phyloP scores from a whole-genome alignment of 2,329 filamentous ascomycete species.

The Fusarium sp. region DNA sequence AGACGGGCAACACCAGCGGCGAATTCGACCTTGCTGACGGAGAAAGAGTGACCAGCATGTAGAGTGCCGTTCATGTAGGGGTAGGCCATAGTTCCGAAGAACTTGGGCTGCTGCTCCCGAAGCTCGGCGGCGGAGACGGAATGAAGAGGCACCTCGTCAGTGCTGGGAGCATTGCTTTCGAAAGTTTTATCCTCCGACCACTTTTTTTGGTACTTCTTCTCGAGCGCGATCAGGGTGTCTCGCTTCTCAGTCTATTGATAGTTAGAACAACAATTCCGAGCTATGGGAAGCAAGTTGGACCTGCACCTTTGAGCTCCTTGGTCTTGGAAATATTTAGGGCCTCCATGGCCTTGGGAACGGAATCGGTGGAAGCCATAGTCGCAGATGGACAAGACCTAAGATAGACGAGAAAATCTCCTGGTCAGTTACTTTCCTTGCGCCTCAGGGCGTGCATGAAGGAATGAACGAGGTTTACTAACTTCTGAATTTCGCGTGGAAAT shows the following conservation, averaged over 20 bases:
- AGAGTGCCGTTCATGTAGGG: conserved; percentile 88
- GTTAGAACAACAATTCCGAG: conserved; percentile 24
- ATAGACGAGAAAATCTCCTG: neutral
- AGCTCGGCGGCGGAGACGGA: conserved; percentile 80
- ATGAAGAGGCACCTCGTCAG: conserved; percentile 80
- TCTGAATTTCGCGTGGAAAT: conserved; percentile 46
- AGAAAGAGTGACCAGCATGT: conserved; percentile 94
- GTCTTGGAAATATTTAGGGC: conserved; percentile 68
- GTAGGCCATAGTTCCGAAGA: conserved; percentile 74
- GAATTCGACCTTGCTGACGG: conserved; percentile 93
- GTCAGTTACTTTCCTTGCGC: conserved; percentile 20
- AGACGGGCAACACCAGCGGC: conserved; percentile 87
- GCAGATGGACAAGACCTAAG: conserved; percentile 49
- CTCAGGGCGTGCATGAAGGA: neutral
- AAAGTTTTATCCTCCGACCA: conserved; percentile 71
- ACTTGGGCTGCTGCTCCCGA: conserved; percentile 87
- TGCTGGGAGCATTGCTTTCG: conserved; percentile 85
- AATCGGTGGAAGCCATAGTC: conserved; percentile 59
- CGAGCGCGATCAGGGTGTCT: conserved; percentile 82
- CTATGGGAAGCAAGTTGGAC: conserved; percentile 43
- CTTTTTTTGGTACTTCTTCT: conserved; percentile 92
- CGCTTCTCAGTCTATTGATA: conserved; percentile 81
- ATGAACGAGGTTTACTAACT: conserved; percentile 30
- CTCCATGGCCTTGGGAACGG: conserved; percentile 64
- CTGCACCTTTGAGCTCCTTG: conserved; percentile 71